Base-by-base conservation (phyloP, 768 basidiomycete species). In the Tephrocybe sp. region DNA sequence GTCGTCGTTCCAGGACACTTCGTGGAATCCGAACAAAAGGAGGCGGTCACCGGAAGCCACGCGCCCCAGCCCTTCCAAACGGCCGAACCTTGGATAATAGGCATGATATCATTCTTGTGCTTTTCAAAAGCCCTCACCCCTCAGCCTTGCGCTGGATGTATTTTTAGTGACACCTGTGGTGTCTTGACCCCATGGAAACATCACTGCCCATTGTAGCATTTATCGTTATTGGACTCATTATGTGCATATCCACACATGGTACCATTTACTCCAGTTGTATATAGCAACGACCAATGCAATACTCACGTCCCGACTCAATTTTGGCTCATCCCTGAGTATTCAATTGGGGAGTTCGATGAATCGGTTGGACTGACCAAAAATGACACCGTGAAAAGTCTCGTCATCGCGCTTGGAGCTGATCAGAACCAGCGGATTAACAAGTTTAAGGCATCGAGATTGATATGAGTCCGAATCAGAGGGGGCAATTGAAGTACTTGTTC, bases 1-100 rank as follows among this genome's bases (percentile, higher is more conserved):
- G 20, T 51, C 60, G 17, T 52, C 53, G 18, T 50, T 50, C 18
- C 55, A 49, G 15, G 59, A 59, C n/a, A 53, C 34, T 18, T 46
- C 45, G 2, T 65, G 61, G 64, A 59, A 51, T 43, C 50, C 49
- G 37, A 61, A 53, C 37, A 68, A 68, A 50, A 55, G 66, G 10
- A 49, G 48, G 33, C 63, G 65, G 9, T 56, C 63, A 26, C 58
- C 59, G 2, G 63, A 58, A 3, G 60, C 53, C 39, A 40, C 41
- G 15, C 61, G 62, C 25, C 24, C 55, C 24, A 53, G 56, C 25
- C 50, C 58, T 3, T 55, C 58, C 33, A 67, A 64, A 55, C 57
- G 62, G 20, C 43, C 37, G 39, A 51, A 55, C 30, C 17, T 49
- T 24, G 52, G 53, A 48, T 58, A 28, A 51, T 52, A 34, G 53